Evolutionary conservation across 768 basidiomycete species (phyloP), one percentile per base, ranked within the genome.

Genomic region (Xerocomellus dryophilus): DNA sequence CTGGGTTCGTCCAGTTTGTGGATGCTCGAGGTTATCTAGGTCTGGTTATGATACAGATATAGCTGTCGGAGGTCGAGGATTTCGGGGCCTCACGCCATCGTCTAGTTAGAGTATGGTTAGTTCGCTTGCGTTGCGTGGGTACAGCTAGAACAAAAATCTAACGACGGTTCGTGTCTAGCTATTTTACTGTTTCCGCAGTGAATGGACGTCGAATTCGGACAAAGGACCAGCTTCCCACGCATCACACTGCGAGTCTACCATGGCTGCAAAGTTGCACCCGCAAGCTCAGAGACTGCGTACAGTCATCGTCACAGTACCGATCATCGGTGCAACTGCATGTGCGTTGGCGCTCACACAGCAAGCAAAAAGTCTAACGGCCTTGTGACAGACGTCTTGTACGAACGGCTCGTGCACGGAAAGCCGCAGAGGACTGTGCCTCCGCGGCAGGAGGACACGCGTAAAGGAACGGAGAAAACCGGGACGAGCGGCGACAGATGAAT

Each of bases 321-420:
- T 89, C 41, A 82, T 88, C 46, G 82, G 77, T 25, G 85, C 79
- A 6, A 81, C 81, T 12, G 80, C 83, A 45, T 78, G 87, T 89
- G 51, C 55, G 82, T 61, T 44, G 27, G 51, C 53, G 81, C 59
- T 49, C 31, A 35, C 25, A 50, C 23, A 5, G 8, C 8, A 27
- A 8, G 27, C 9, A 40, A n/a, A 50, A 23, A 25, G n/a, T 51
- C 57, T 61, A 20, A 64, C 54, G 40, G 11, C 10, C 10, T n/a
- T n/a, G 12, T 4, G 29, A 47, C 59, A 88, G 88, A 80, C 43
- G 80, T 88, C 44, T 67, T 88, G 56, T 89, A 86, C 65, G 82
- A 81, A 64, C 82, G 88, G 5, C 71, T 85, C 4, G 76, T 81
- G 20, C 71, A 82, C 20, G 80, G 78, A 40, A 77, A 82, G 54